phyloP scores from a whole-genome alignment of 352 stramenopile species.

The Ochromonadaceae sp. region DNA sequence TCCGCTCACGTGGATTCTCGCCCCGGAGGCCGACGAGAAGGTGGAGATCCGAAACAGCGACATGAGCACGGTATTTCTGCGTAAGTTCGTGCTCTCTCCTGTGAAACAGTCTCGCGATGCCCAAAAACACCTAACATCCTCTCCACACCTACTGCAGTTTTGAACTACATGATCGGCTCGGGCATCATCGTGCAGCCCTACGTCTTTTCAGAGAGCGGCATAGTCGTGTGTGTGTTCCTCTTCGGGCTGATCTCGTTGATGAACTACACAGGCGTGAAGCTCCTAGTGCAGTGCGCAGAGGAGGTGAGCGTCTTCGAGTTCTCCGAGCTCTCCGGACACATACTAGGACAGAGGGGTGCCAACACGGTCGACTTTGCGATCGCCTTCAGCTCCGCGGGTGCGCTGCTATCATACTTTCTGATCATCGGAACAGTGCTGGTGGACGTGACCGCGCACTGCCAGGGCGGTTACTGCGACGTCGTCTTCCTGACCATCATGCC shows the following conservation, averaged over 20 bases:
- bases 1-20: background rate
- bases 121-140: too few species aligned
- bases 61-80: background rate
- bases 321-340: background rate
- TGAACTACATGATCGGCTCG: conserved; percentile 13
- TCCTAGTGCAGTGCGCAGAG: background rate
- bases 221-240: background rate
- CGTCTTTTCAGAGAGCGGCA: background rate
- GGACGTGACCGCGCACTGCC: background rate
- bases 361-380: background rate
- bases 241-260: background rate
- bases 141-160: too few species aligned
- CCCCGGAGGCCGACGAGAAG: background rate
- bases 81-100: too few species aligned
- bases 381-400: background rate
- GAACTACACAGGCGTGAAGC: background rate
- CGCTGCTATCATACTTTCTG: background rate
- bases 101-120: too few species aligned
- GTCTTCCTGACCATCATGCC: background rate
- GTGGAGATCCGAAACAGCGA: background rate
- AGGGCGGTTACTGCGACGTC: background rate
- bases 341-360: background rate
- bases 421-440: background rate
- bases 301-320: background rate
- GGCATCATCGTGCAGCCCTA: conserved; percentile 11